Base-by-base conservation (phyloP, 768 basidiomycete species). In the Naematelia aurantialba region DNA sequence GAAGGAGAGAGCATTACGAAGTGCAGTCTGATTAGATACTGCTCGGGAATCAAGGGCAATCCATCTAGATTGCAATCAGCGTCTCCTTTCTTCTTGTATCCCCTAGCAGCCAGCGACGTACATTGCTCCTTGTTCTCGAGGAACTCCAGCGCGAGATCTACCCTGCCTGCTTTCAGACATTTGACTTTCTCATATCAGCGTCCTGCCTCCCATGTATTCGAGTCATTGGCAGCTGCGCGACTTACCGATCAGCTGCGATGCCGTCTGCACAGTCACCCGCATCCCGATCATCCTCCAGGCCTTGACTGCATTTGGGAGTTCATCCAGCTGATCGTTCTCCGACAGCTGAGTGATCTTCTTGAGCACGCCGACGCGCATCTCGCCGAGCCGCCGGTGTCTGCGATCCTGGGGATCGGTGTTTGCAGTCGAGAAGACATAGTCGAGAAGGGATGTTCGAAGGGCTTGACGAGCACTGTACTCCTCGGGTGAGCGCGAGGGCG, bases 241-340 rank as follows among this genome's bases (percentile, higher is more conserved):
- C 62, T 56, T 50, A 63, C 62, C 62, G 21, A 63, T 44, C 25
- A 60, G 51, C 53, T 63, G 58, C 42, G 42, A 31, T 4, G 58
- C 62, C 30, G 62, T 57, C 54, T 55, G 48, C 31, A 4, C 27
- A 2, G 58, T 59, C 0, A 63, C 58, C 31, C 45, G 45, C 45
- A 34, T 25, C 11, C 58, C 58, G 2, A 56, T 19, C n/a, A 63
- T 48, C 44, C 62, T 49, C 62, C 62, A 63, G 14, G 27, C 48
- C 42, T 55, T 51, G 25, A 63, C 46, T 4, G 60, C 42, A 21
- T 30, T 26, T 29, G 25, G 55, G 42, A 63, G 52, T 17, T 47
- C 58, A 22, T 59, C 58, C 30, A 59, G 27, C 17, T 63, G 58
- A 17, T 60, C 54, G 14, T 19, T 56, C 22, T 63, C 58, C 17